Base-by-base conservation (phyloP, 495 filamentous ascomycete genomes). In the Terfezia boudieri region DNA sequence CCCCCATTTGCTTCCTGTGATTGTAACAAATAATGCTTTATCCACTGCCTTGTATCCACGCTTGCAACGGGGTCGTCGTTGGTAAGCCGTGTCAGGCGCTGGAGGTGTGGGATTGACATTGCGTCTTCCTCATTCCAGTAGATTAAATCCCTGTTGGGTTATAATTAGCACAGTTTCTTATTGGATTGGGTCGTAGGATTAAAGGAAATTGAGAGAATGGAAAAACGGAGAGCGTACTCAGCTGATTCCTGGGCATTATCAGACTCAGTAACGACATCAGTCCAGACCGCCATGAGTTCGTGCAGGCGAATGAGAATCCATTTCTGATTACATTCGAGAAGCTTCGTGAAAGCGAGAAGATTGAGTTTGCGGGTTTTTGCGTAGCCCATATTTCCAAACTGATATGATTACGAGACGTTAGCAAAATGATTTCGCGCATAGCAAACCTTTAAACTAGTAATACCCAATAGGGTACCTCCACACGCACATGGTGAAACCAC, bases 301-400 rank as follows among this genome's bases (percentile, higher is more conserved):
- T 86, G 82, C 50, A 85, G 58, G 43, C 72, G 69, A 16, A 66
- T 67, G 36, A 84, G 64, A 32, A 83, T 74, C 69, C 75, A 78
- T 5, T 49, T 43, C 58, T 57, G 76, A 57, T 55, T 74, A 66
- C 32, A 56, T 58, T 84, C 78, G 12, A 89, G 76, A 26, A 95
- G 72, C 37, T 81, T 76, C 9, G 90, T 93, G 20, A 95, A 73
- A 7, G 78, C 89, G 3, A 98, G 74, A 50, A 75, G 79, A 58
- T 81, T 83, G 10, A 95, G 73, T 67, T 98, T 98, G 67, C 83
- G 77, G 46, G 80, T 74, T 36, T 74, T 77, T 5, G 76, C 70
- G 65, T 86, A 78, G 43, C 76, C 79, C 66, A 92, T 86, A 64
- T 76, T 81, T 61, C 90, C 84, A 60, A 92, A 84, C 63, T 65